Conservation (phyloP, 2,329 filamentous ascomycete genomes). For the Periglandula ipomoeae region DNA sequence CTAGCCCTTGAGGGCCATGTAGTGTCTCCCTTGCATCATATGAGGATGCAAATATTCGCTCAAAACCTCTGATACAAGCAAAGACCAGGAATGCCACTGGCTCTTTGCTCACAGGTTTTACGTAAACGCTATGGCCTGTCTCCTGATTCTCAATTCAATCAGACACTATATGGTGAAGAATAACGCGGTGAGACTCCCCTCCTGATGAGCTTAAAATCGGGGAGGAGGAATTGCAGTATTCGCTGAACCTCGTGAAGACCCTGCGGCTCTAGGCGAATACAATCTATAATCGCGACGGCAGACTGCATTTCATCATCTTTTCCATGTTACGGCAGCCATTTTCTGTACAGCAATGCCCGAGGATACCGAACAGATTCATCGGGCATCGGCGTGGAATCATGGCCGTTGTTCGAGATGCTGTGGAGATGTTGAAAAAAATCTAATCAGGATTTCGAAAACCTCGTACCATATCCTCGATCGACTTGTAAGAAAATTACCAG, state of each 20-base stretch:
- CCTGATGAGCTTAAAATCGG: conserved; percentile 26
- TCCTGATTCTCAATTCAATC: conserved; percentile 37
- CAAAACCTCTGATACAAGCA: conserved; percentile 28
- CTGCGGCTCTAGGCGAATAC: conserved; percentile 32
- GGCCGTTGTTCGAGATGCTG: conserved; percentile 25
- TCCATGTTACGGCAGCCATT: conserved; percentile 37
- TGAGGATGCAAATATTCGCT: conserved; percentile 29
- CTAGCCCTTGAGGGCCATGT: conserved; percentile 19
- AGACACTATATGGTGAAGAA: conserved; percentile 35
- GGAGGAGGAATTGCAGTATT: conserved; percentile 30
- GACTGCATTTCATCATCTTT: conserved; percentile 44
- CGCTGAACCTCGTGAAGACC: conserved; percentile 30
- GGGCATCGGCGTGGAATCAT: conserved; percentile 29
- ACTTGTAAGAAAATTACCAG: conserved; percentile 20
- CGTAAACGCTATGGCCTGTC: conserved; percentile 32
- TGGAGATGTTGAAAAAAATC: conserved; percentile 22
- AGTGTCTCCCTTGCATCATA: conserved; percentile 20
- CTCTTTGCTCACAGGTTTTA: conserved; percentile 37
- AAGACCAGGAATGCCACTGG: conserved; percentile 30
- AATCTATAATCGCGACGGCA: conserved; percentile 34
- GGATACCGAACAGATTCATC: conserved; percentile 29
- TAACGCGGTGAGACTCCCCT: conserved; percentile 16
- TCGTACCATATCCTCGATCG: conserved; percentile 24
- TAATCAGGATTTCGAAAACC: conserved; percentile 23
- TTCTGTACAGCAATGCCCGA: conserved; percentile 41